Percentiles rank a stretch among this genome's conserved stretches.
These are phyloP conservation scores for Ceratocystis albifundus DNA, from an alignment of 2,329 filamentous ascomycete genomes.

Conservation along the genomic window DNA sequence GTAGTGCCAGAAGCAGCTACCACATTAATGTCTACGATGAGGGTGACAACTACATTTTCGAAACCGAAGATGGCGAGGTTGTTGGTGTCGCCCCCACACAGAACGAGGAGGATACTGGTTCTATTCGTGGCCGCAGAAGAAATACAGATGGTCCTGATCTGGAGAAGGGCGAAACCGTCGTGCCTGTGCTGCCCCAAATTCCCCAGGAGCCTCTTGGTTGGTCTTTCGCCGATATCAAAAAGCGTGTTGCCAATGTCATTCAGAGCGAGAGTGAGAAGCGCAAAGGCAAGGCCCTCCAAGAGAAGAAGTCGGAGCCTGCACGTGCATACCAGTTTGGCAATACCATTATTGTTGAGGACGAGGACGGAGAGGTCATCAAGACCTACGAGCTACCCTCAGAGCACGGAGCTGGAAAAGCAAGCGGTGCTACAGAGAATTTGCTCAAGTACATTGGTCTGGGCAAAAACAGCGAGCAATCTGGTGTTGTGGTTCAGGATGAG, in stretches of 20 bases:
- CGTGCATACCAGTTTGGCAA: conserved; percentile 77
- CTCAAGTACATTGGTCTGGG: conserved; percentile 46
- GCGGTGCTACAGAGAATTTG: conserved; percentile 30
- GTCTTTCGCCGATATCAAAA: conserved; percentile 36
- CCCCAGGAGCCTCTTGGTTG: conserved; percentile 25
- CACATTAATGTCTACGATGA: conserved; percentile 66
- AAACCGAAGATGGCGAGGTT: conserved; percentile 80
- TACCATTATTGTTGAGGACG: conserved; percentile 79
- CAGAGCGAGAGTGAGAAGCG: conserved; percentile 51
- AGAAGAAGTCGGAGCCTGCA: conserved; percentile 57
- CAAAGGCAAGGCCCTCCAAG: conserved; percentile 46
- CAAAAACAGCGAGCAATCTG: conserved; percentile 25
- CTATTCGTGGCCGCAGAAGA: conserved; percentile 4
- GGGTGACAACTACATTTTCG: conserved; percentile 65
- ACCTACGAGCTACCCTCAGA: conserved; percentile 61
- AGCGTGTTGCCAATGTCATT: conserved; percentile 41
- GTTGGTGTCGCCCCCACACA: conserved; percentile 49
- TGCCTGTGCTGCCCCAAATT: conserved; percentile 8
- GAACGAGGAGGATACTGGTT: conserved; percentile 27
- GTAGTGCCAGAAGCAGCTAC: conserved; percentile 20
- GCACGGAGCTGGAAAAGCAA: conserved; percentile 28
- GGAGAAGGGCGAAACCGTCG: conserved; percentile 24
- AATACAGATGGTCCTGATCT: conserved; percentile 23
- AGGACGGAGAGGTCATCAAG: conserved; percentile 76
- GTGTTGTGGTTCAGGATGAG: conserved; percentile 20